Percentiles rank a stretch among this genome's conserved stretches.
Evolutionary conservation across 441 rosid species (phyloP).

Genomic region (Gossypium laxum): DNA sequence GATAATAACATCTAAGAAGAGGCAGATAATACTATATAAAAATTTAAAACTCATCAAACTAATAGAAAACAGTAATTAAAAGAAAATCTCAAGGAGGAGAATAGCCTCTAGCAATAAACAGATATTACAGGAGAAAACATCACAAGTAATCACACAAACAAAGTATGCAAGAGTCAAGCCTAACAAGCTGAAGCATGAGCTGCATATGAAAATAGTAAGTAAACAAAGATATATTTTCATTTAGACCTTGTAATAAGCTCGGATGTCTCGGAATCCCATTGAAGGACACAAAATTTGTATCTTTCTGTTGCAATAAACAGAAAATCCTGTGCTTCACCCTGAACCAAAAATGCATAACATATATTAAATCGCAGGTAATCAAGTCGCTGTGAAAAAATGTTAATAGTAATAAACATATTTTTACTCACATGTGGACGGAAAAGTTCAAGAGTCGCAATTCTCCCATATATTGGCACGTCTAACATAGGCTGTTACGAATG

Average conservation of each 20-base stretch:
- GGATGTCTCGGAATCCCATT: conserved; percentile 80
- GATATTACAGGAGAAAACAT: neutral
- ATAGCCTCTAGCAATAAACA: neutral
- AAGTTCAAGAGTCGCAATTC: conserved; percentile 91
- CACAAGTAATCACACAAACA: neutral
- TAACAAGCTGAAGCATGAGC: neutral
- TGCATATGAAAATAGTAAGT: neutral
- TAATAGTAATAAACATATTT: neutral
- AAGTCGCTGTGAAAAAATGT: too few relatives aligned
- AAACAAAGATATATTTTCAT: neutral
- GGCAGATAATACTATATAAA: neutral
- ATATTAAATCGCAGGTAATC: neutral
- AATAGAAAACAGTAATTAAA: neutral
- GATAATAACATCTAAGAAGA: neutral
- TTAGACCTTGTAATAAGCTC: conserved; percentile 82
- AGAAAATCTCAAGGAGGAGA: neutral
- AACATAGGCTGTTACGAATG: conserved; percentile 67
- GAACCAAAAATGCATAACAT: conserved; percentile 13
- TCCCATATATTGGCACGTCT: conserved; percentile 92
- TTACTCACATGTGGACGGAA: conserved; percentile 86
- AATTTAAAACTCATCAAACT: neutral
- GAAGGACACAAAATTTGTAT: conserved; percentile 91
- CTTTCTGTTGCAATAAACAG: conserved; percentile 87
- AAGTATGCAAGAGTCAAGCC: neutral
- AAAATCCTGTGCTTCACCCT: conserved; percentile 94